phyloP scores from a whole-genome alignment of 352 stramenopile genomes.

The Albugo candida region DNA sequence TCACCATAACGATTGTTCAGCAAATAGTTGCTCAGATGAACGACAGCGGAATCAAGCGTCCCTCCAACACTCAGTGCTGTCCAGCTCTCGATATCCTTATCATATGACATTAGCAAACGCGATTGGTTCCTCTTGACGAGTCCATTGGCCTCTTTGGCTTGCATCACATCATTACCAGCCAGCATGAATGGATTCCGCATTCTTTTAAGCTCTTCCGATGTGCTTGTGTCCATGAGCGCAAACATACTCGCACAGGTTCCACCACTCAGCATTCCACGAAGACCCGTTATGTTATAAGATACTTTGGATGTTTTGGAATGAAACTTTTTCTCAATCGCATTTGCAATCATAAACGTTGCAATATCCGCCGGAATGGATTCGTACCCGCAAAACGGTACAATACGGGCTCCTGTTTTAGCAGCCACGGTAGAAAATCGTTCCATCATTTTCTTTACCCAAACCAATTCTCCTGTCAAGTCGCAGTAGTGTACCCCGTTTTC shows the following conservation, averaged over 20 bases:
- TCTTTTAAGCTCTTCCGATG: conserved; percentile 16
- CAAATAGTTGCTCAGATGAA: conserved; percentile 53
- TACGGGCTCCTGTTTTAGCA: conserved; percentile 35
- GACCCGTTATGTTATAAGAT: conserved; percentile 23
- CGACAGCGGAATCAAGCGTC: conserved; percentile 54
- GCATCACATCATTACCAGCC: conserved; percentile 22
- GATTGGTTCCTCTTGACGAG: conserved; percentile 20
- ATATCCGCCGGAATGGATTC: conserved; percentile 81
- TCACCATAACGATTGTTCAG: conserved; percentile 32
- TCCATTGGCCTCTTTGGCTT: conserved; percentile 12
- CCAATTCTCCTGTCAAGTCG: conserved; percentile 80
- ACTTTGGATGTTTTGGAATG: conserved; percentile 18
- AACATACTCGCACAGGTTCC: conserved; percentile 39
- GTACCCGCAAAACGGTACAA: conserved; percentile 79
- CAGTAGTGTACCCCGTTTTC: conserved; percentile 81
- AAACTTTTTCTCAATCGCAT: conserved; percentile 35
- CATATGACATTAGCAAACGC: conserved; percentile 27
- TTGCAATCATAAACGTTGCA: conserved; percentile 41
- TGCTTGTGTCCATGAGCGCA: conserved; percentile 29
- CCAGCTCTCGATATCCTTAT: conserved; percentile 41
- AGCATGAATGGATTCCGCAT: conserved; percentile 36
- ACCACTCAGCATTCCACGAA: conserved; percentile 35
- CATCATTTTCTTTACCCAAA: conserved; percentile 75
- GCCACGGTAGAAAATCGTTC: conserved; percentile 32
- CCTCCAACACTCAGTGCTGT: conserved; percentile 63